Percentiles rank a stretch among this genome's conserved stretches.
Conservation (phyloP, 2,329 filamentous ascomycete species). For the Trichoderma aggressivum region DNA sequence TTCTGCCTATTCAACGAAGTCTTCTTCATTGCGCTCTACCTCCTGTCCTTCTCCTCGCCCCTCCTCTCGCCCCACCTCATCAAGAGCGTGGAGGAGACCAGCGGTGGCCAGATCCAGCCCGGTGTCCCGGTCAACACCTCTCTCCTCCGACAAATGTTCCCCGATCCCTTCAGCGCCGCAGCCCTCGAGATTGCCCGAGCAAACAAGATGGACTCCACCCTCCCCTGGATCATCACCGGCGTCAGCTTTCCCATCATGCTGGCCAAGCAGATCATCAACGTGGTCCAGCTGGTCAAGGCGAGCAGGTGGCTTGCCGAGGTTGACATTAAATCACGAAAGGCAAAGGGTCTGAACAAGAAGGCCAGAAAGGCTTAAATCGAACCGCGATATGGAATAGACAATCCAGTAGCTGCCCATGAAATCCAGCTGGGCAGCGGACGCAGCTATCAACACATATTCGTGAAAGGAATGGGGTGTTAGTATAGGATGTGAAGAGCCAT, state of each 20-base stretch:
- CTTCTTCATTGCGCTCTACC: conserved; percentile 97
- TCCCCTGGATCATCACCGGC: conserved; percentile 68
- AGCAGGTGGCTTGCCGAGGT: conserved; percentile 90
- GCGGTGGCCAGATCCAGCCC: conserved; percentile 54
- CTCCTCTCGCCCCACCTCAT: conserved; percentile 81
- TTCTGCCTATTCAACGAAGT: conserved; percentile 89
- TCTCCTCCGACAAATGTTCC: conserved; percentile 71
- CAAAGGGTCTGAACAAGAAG: conserved; percentile 51
- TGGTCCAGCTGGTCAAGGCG: conserved; percentile 90
- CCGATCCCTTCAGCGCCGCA: conserved; percentile 85
- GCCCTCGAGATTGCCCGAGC: conserved; percentile 89
- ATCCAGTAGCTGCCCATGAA: neutral
- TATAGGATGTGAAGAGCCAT: neutral
- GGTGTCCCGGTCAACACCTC: conserved; percentile 69
- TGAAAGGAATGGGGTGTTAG: neutral
- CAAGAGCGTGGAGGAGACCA: conserved; percentile 54
- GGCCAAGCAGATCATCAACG: conserved; percentile 89
- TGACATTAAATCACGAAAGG: conserved; percentile 65
- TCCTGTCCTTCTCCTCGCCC: conserved; percentile 93
- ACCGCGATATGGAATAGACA: neutral
- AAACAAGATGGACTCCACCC: conserved; percentile 81
- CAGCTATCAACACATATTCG: neutral
- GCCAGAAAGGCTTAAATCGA: neutral
- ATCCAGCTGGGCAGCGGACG: neutral
- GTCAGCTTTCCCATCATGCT: conserved; percentile 84